phyloP scores from a whole-genome alignment of 495 filamentous ascomycete species.

The Penicillium waksmanii region DNA sequence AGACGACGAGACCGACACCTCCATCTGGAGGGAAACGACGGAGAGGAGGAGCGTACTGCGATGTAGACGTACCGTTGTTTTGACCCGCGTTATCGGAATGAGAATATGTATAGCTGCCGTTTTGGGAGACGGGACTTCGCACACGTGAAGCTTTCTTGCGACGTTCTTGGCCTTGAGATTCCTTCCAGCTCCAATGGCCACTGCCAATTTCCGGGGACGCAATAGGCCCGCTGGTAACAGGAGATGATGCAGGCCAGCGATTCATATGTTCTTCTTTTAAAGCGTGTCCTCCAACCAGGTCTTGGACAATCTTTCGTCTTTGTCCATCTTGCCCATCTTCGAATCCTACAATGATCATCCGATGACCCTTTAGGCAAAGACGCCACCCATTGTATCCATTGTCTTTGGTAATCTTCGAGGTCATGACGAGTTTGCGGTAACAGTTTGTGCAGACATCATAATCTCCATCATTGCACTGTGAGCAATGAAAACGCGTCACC shows the following conservation, averaged over 20 bases:
- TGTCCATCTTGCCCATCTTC: constrained; percentile 62
- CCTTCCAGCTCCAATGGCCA: constrained; percentile 56
- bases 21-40: constrained; percentile 70
- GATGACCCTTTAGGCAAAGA: constrained; percentile 75
- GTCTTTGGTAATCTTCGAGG: constrained; percentile 65
- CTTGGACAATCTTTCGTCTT: constrained; percentile 59
- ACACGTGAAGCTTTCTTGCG: constrained; percentile 53
- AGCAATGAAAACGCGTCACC: constrained; percentile 75
- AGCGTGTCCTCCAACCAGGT: constrained; percentile 71
- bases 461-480: constrained; percentile 68
- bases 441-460: constrained; percentile 83
- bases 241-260: constrained; percentile 24
- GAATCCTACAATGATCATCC: constrained; percentile 81
- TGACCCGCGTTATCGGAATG: constrained; percentile 18
- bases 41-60: constrained; percentile 17
- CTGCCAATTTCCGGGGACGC: constrained; percentile 34
- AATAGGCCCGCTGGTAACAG: constrained; percentile 14
- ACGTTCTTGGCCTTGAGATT: constrained; percentile 40
- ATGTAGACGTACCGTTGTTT: constrained; percentile 16
- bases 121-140: constrained; percentile 21
- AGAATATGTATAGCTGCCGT: constrained; percentile 11
- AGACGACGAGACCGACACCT: constrained; percentile 62
- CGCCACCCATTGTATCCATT: constrained; percentile 82
- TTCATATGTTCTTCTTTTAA: constrained; percentile 57
- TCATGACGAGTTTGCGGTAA: constrained; percentile 66